Evolutionary conservation across 2,329 filamentous ascomycete species (phyloP), one percentile per base, ranked within the genome.

Genomic region (Aspergillus fijiensis): DNA sequence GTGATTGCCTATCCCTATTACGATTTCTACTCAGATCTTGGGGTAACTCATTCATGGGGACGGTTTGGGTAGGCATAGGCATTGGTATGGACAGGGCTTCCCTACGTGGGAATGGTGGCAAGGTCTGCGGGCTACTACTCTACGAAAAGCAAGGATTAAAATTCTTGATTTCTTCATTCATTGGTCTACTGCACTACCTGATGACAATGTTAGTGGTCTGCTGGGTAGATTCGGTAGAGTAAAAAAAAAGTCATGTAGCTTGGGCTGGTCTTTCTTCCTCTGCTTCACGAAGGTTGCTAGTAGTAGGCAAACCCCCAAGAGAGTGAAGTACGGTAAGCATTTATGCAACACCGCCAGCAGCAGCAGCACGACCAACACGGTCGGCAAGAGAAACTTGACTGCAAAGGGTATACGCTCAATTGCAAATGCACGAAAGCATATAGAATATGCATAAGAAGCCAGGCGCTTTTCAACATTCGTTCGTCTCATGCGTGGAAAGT

Each of bases 371-470:
- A 29, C 11, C 33, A 45, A 45, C n/a, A 19, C 39, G 39, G 39
- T 45, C 39, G 16, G 39, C 16, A 45, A 45, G 39, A 19, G 16
- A 45, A 45, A 16, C 16, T 19, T 55, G 53, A 47, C 49, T 59
- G 27, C 49, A 51, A 67, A 64, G 68, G 70, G 69, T 71, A 71
- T 71, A 70, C 70, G 69, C 70, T 72, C 63, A 58, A 61, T 69
- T 47, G 42, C 42, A 64, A 66, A 55, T 55, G 53, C 53, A 55
- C 42, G n/a, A 55, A 55, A 47, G 65, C 64, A 63, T 66, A 60
- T 67, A 63, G 63, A 65, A 63, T 66, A 60, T 67, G 65, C 64
- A 60, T 48, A 52, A 49, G 39, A 42, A 56, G 56, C 53, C 62
- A 58, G 57, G 58, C 58, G 59, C 59, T 59, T 62, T 56, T 59